Evolutionary conservation across 306 rosid genomes (phyloP).

Genomic region (Fragaria iinumae): DNA sequence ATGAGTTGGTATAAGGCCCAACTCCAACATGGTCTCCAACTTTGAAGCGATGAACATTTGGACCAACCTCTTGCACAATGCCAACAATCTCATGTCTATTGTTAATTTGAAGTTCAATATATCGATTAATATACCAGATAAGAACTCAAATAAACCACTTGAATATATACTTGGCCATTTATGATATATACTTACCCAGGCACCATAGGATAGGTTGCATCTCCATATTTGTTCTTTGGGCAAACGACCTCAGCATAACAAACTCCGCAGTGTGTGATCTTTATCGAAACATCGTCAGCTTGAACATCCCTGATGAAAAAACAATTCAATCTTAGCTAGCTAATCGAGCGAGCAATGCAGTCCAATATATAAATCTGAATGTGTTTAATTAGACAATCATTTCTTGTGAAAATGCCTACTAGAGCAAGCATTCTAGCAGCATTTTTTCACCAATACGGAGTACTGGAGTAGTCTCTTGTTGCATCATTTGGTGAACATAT

Average conservation of each 20-base stretch:
- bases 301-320: slow-evolving; percentile 46
- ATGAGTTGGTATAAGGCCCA: slow-evolving; percentile 67
- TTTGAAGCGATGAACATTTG: slow-evolving; percentile 48
- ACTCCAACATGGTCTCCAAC: slow-evolving; percentile 82
- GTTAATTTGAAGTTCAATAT: neutral
- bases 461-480: too few relatives aligned
- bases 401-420: neutral
- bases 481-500: neutral
- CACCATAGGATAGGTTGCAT: slow-evolving; percentile 64
- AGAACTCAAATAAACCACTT: neutral
- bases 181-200: slow-evolving; percentile 44
- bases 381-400: neutral
- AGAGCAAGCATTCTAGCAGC: neutral
- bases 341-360: neutral
- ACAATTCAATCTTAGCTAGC: neutral
- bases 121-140: neutral
- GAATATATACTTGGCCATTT: neutral
- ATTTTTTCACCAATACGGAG: too few relatives aligned
- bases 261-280: slow-evolving; percentile 69
- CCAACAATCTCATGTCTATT: slow-evolving; percentile 85
- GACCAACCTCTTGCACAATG: slow-evolving; percentile 60
- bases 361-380: neutral
- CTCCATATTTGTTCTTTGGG: slow-evolving; percentile 50
- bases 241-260: slow-evolving; percentile 68
- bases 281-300: slow-evolving; percentile 53